Evolutionary conservation across 1,139 yeast genomes (phyloP).

Genomic region (Blastobotrys aristatus): DNA sequence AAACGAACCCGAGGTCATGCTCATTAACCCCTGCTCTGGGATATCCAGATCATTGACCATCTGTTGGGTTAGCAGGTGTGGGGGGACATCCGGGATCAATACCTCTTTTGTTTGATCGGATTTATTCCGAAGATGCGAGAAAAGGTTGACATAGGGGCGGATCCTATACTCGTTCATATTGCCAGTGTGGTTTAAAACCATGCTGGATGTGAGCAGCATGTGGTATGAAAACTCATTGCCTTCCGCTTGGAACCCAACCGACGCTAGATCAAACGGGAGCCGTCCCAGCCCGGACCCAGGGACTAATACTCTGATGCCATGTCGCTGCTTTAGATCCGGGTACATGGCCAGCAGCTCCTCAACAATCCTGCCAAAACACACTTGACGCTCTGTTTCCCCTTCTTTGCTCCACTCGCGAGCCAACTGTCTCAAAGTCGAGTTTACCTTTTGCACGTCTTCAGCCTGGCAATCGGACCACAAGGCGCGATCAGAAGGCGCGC

Average conservation of each 20-base stretch:
- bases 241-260: constrained; percentile 64
- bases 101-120: constrained; percentile 52
- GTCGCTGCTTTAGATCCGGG: constrained; percentile 35
- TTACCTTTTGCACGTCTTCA: constrained; percentile 56
- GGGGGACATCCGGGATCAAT: constrained; percentile 40
- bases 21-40: constrained; percentile 49
- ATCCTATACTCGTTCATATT: constrained; percentile 58
- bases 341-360: constrained; percentile 41
- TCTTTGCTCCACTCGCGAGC: constrained; percentile 73
- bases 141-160: constrained; percentile 65
- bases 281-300: constrained; percentile 89
- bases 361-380: constrained; percentile 45
- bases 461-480: constrained; percentile 45
- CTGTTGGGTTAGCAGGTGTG: constrained; percentile 24
- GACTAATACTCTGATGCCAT: constrained; percentile 47
- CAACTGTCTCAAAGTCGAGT: constrained; percentile 57
- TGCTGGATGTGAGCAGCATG: constrained; percentile 68
- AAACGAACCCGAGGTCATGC: constrained; percentile 79
- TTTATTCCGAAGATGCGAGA: constrained; percentile 57
- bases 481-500: constrained; percentile 39
- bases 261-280: constrained; percentile 66
- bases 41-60: constrained; percentile 40
- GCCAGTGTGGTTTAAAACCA: constrained; percentile 50
- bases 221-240: constrained; percentile 84
- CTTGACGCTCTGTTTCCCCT: constrained; percentile 50